phyloP scores from a whole-genome alignment of 495 filamentous ascomycete genomes.

The Lichina pygmaea region DNA sequence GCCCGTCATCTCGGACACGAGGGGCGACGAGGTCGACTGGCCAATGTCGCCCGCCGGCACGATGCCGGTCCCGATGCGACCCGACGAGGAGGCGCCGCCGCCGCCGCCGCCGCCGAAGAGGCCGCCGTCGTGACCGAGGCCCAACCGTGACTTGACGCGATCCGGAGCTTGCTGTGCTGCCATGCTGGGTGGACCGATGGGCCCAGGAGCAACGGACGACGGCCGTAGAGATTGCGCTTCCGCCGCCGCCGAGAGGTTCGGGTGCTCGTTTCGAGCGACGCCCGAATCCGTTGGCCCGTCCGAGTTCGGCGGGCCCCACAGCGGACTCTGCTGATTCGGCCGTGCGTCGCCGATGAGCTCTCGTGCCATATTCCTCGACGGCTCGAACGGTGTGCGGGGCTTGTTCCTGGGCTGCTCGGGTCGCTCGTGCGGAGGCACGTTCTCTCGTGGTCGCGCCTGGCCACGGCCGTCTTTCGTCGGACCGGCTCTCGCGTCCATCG shows the following conservation, averaged over 20 bases:
- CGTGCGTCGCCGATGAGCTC: constrained; percentile 5
- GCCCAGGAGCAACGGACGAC: constrained; percentile 15
- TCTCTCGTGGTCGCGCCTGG: not conserved
- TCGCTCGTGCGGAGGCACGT: not conserved
- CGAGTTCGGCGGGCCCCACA: constrained; percentile 49
- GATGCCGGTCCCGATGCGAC: not conserved
- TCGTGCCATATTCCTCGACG: constrained; percentile 7
- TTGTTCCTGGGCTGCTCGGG: constrained; percentile 3
- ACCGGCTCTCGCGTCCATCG: not conserved
- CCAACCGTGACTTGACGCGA: too few relatives aligned
- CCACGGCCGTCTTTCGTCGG: not conserved
- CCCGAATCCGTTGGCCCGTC: constrained; percentile 51
- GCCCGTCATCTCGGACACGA: not conserved
- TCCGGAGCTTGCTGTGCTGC: not conserved
- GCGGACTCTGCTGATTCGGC: constrained; percentile 11
- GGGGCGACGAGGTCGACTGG: not conserved
- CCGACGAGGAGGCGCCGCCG: not conserved
- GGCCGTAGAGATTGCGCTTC: constrained; percentile 12
- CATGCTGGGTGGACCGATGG: constrained; percentile 22
- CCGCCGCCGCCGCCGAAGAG: not conserved
- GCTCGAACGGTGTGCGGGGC: constrained; percentile 7
- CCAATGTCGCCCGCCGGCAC: not conserved
- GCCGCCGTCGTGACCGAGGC: too few relatives aligned
- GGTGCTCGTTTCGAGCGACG: constrained; percentile 41
- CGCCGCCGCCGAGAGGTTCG: constrained; percentile 16